Evolutionary conservation across 148 eudicot genomes (phyloP), one percentile per base, ranked within the genome.

Genomic region (Persicaria tinctoria): DNA sequence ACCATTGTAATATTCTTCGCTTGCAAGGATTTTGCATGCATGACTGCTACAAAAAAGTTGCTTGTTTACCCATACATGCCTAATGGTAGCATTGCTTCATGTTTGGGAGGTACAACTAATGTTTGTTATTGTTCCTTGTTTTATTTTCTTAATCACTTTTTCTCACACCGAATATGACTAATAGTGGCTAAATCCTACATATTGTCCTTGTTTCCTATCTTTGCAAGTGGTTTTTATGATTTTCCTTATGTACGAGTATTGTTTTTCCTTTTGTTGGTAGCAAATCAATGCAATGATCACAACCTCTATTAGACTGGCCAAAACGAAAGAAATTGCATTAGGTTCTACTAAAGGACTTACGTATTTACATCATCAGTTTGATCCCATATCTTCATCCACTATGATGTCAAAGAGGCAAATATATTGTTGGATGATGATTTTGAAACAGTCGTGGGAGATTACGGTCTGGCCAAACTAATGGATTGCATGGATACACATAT

Each of bases 391-490:
- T 23, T 88, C 49, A 88, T 88, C 74, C 92, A 88, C 72, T 85
- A 88, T 70, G 92, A 86, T 74, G 92, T 88, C 57, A 88, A 88
- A 80, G 88, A 86, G 48, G 92, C 92, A 27, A 88, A 88, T 55
- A 84, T 88, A 79, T 74, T 88, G 80, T 80, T 88, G 79, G 92
- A 88, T 74, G 92, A 88, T 70, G 92, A 84, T 72, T 88, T 86
- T 80, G 92, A 88, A 81, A 89, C 89, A 13, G 85, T 88, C 64
- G 89, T 88, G 51, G 92, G 89, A 66, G 92, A 84, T 63, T 88
- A 86, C 66, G 89, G 92, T 57, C 68, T 88, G 72, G 92, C 92
- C 66, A 88, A 81, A 70, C 86, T 86, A 53, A 86, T 86, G 89
- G 88, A 84, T 76, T 86, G 76, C 79, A 88, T 82, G 78, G 89